Evolutionary conservation across 129 eudicot species (phyloP), one percentile per base, ranked within the genome.

Genomic region (Arctium lappa): DNA sequence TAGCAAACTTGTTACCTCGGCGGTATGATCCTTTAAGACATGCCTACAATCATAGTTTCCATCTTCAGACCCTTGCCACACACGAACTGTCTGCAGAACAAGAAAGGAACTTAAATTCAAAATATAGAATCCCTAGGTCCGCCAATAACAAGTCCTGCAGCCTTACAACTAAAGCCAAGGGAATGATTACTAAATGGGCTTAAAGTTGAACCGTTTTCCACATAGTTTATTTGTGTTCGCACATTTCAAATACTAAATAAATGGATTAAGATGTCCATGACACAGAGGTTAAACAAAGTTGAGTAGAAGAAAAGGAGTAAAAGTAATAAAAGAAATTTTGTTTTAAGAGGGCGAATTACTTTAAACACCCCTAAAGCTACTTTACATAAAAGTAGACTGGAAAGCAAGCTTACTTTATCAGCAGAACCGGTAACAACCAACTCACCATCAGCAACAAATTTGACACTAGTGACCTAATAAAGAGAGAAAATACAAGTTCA

Each of bases 51-150:
- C 89, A 78, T 93, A 95, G 37, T 85, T 89, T 83, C 98, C 99
- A 80, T 85, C 79, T 69, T 95, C 99, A 74, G 98, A 93, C 72
- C 88, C 95, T 89, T 88, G 89, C 99, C 99, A 95, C 36, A 95
- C 82, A 27, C 99, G 91, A 60, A 95, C 99, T 4, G 99, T 95
- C 99, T 95, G 97, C 73, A 83, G 69, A 82, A 40, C 76, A 16
- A 83, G 3, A 71, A 74, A 44, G 38, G 44, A 42, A 70, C 80
- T 76, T 71, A 8, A 68, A 46, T 36, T 44, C 69, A 60, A 48
- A 76, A 66, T 8, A 69, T 12, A 30, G 22, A 78, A 83, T 68
- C 62, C 56, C 11, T 36, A 68, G 27, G 42, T 70, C 37, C 81
- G 68, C 44, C n/a, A 46, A 69, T 69, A 44, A 50, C 36, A 22